These are phyloP conservation scores for Pezicula neosporulosa DNA, from an alignment of 2,329 filamentous ascomycete genomes.

Conservation along the genomic window DNA sequence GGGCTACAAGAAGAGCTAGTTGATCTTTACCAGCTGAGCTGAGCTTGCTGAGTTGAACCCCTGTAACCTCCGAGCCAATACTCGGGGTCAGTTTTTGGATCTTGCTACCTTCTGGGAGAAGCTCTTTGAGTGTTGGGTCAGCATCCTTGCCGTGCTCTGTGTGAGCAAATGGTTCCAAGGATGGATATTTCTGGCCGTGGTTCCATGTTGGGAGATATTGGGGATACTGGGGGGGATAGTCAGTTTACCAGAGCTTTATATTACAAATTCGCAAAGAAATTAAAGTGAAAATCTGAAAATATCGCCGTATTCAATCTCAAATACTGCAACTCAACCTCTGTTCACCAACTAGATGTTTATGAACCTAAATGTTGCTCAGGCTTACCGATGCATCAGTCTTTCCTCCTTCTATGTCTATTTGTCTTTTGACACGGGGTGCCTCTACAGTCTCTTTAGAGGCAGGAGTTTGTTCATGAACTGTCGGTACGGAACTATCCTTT, in stretches of 20 bases:
- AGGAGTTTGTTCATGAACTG: neutral
- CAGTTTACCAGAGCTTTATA: no score
- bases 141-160: constrained; percentile 71
- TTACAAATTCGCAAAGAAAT: no score
- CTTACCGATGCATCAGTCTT: constrained; percentile 7
- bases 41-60: constrained; percentile 68
- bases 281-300: no score
- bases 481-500: neutral
- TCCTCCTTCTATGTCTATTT: constrained; percentile 9
- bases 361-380: no score
- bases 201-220: no score
- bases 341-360: no score
- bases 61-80: constrained; percentile 69
- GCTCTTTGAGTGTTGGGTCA: constrained; percentile 64
- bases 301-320: no score
- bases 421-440: constrained; percentile 2
- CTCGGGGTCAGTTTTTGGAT: constrained; percentile 59
- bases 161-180: no score
- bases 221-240: no score
- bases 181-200: no score
- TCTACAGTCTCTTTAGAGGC: neutral
- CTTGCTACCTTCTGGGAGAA: constrained; percentile 53
- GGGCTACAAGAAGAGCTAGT: constrained; percentile 69
- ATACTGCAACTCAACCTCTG: no score
- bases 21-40: constrained; percentile 72